A percentile compares a stretch with the other conserved stretches of the same genome.
Conservation (phyloP, 805 yeast genomes). For the Metschnikowia matae region DNA sequence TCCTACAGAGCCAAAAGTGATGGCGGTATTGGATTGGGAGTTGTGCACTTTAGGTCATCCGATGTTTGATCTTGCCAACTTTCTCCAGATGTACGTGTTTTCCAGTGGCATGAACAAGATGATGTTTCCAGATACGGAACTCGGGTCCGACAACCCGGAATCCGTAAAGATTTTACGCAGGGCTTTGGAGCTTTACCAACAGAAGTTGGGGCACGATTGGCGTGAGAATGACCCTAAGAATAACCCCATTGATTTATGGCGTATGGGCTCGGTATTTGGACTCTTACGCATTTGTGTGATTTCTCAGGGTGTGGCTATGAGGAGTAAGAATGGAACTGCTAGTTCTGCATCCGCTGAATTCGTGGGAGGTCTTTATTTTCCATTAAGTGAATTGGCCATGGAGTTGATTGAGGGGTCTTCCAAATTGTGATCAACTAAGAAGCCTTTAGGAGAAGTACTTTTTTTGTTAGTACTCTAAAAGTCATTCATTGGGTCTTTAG, state of each 20-base stretch:
- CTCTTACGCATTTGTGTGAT: slow-evolving; percentile 53
- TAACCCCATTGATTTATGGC: slow-evolving; percentile 46
- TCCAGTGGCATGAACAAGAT: slow-evolving; percentile 35
- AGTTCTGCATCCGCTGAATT: slow-evolving; percentile 47
- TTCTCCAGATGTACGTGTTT: slow-evolving; percentile 50
- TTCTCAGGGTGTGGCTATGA: slow-evolving; percentile 58
- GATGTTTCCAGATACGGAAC: slow-evolving; percentile 20
- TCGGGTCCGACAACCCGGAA: slow-evolving; percentile 32
- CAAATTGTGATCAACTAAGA: slow-evolving; percentile 5
- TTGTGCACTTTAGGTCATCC: slow-evolving; percentile 64
- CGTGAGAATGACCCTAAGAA: slow-evolving; percentile 33
- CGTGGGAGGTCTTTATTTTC: slow-evolving; percentile 33
- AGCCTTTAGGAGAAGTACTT: too few relatives aligned
- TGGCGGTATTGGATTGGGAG: slow-evolving; percentile 65
- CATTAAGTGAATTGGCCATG: slow-evolving; percentile 29
- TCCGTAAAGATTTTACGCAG: slow-evolving; percentile 18
- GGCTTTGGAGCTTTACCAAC: slow-evolving; percentile 26
- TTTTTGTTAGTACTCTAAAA: too few relatives aligned
- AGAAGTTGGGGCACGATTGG: slow-evolving; percentile 26
- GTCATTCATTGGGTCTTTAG: too few relatives aligned
- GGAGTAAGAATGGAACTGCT: slow-evolving; percentile 49
- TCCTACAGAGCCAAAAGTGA: slow-evolving; percentile 45
- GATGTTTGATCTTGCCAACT: slow-evolving; percentile 55
- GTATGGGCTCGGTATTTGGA: slow-evolving; percentile 53
- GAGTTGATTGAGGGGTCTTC: slow-evolving; percentile 5